phyloP scores from a whole-genome alignment of 805 yeast species.

The Millerozyma acaciae region DNA sequence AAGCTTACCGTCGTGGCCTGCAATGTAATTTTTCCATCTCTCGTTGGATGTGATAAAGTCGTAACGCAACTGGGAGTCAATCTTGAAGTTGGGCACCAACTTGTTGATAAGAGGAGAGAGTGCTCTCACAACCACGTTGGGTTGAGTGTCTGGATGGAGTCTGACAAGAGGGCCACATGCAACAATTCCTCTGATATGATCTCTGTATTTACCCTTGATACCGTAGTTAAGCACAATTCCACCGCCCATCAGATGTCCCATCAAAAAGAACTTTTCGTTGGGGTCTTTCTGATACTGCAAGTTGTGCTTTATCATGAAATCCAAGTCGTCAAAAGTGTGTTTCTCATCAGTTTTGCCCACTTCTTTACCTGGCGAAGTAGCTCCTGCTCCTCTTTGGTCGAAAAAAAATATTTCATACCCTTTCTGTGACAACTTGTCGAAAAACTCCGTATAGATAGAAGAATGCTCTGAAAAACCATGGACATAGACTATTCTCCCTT shows the following conservation, averaged over 20 bases:
- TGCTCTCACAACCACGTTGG: constrained; percentile 41
- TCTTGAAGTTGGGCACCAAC: constrained; percentile 44
- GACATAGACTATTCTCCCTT: constrained; percentile 56
- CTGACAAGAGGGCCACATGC: constrained; percentile 58
- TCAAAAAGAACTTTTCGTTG: constrained; percentile 43
- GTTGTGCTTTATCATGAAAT: constrained; percentile 48
- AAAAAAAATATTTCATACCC: constrained; percentile 68
- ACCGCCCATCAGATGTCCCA: constrained; percentile 84
- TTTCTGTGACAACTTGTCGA: constrained; percentile 46
- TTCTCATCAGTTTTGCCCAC: constrained; percentile 57
- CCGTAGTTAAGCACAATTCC: constrained; percentile 65
- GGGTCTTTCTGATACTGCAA: constrained; percentile 29
- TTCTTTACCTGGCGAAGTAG: constrained; percentile 50
- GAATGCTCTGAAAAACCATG: constrained; percentile 73
- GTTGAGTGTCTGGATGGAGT: constrained; percentile 56
- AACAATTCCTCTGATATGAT: constrained; percentile 44
- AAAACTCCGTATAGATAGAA: constrained; percentile 44
- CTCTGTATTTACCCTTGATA: constrained; percentile 47
- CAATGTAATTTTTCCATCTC: constrained; percentile 44
- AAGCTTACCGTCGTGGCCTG: constrained; percentile 32
- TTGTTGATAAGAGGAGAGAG: constrained; percentile 37
- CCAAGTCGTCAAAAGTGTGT: constrained; percentile 56
- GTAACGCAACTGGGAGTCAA: constrained; percentile 53
- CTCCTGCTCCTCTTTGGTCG: constrained; percentile 77
- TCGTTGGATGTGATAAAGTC: constrained; percentile 52